Evolutionary conservation across 345 rosid species (phyloP), one percentile per base, ranked within the genome.

Genomic region (Euphorbia tirucalli): DNA sequence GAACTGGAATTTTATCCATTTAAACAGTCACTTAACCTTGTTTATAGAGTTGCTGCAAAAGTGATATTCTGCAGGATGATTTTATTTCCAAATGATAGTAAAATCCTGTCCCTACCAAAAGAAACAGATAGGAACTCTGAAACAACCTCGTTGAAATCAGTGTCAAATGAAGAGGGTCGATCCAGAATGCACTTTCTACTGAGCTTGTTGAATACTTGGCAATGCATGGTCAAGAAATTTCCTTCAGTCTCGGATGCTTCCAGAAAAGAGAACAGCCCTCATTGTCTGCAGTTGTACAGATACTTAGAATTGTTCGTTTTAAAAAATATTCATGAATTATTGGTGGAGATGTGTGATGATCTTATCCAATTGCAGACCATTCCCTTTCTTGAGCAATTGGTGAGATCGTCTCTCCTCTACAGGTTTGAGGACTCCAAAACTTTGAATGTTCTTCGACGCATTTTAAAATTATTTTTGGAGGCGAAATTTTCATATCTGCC

Each of bases 371-470:
- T 88, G 83, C 80, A 83, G 64, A 74, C 86, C 65, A 78, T 92
- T 82, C 86, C 95, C 19, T 92, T 89, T 75, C 85, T 92, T 63
- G 94, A 87, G 76, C 80, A 82, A 69, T 75, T 95, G 82, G 66
- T 87, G 74, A 87, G 83, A 80, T 83, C 86, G 15, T 71, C 87
- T 71, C 96, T 95, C 71, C 87, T 86, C 61, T 82, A 84, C 77
- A 86, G 97, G 81, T 89, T 92, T 75, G 90, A 87, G 78, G 97
- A 90, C 79, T 80, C 88, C 4, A 70, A 46, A 69, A 89, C 97
- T 43, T 75, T 90, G 81, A 80, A 83, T 82, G 73, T 81, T 70
- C 83, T 90, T 39, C 78, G 78, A 30, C 74, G 74, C 52, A 85
- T 90, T 66, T 75, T 95, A 52, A 65, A 72, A 69, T 68, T 80